Evolutionary conservation across 2,329 filamentous ascomycete genomes (phyloP), one percentile per base, ranked within the genome.

Genomic region (Beauveria asiatica): DNA sequence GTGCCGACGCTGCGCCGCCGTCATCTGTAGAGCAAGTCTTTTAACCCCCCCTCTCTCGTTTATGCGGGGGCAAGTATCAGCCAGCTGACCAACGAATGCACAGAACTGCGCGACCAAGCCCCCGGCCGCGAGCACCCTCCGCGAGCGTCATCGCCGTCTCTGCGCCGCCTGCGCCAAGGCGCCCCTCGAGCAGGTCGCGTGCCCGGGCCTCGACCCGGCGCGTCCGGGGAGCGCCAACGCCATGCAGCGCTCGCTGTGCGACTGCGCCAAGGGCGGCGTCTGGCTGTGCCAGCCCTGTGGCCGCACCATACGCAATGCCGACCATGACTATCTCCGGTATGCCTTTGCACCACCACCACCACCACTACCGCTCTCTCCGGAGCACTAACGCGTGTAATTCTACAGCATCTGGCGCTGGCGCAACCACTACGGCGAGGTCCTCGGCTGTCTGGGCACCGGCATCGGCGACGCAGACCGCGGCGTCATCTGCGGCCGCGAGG

Each of bases 31-130:
- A 74, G 92, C 95, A 81, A 72, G 83, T 49, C 39, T 33, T 21
- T 19, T 17, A 23, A 16, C 11, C 3, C 30, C 11, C 16, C 33
- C 13, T 37, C 33, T 16, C 33, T 6, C 5, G 33, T 5, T 6
- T 37, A 37, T 16, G 33, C 33, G 33, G n/a, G n/a, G n/a, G 33
- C 11, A 5, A 37, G 33, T 37, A 5, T 16, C 5, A 16, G 5
- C 13, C 33, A 10, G 30, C 44, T 19, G 19, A 44, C 17, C 17
- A 30, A 9, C 21, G 19, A 30, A 44, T 42, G 23, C n/a, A 16
- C 25, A 96, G 91, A 97, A 97, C 67, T 97, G 93, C 73, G 87
- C 87, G 6, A 88, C 90, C 68, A 96, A 97, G 73, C 85, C 89
- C 0, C 91, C 90, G 0, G 83, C 87, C 3, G 78, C 81, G 1